Evolutionary conservation across 2,329 filamentous ascomycete species (phyloP).

Genomic region (Aspergillus novofumigatus): DNA sequence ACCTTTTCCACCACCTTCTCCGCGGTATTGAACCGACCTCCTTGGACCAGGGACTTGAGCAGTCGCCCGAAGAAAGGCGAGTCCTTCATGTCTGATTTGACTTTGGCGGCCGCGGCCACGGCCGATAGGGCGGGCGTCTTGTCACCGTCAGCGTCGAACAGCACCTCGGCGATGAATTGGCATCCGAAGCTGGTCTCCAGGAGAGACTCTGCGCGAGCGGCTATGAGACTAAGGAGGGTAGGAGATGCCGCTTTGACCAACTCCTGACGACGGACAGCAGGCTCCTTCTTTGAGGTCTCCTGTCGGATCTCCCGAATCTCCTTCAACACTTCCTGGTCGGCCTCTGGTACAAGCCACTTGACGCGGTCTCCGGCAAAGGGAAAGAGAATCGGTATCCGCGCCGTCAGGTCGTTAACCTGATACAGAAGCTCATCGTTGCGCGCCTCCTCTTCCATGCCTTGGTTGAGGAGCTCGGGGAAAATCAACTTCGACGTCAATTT

Average conservation of each 20-base stretch:
- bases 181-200: conserved; percentile 75
- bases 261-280: conserved; percentile 69
- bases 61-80: conserved; percentile 69
- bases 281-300: conserved; percentile 88
- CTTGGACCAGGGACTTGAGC: conserved; percentile 86
- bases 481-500: conserved; percentile 81
- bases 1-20: conserved; percentile 66
- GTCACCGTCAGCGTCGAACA: conserved; percentile 72
- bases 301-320: conserved; percentile 76
- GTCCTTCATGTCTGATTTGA: conserved; percentile 51
- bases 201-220: conserved; percentile 63
- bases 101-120: conserved; percentile 48
- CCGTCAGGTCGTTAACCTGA: conserved; percentile 44
- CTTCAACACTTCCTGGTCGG: conserved; percentile 66
- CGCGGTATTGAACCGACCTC: conserved; percentile 76
- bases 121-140: conserved; percentile 71
- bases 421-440: conserved; percentile 43
- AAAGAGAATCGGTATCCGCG: conserved; percentile 68
- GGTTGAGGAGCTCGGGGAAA: conserved; percentile 78
- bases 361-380: conserved; percentile 64
- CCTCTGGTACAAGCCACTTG: conserved; percentile 60
- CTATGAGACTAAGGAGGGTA: conserved; percentile 69
- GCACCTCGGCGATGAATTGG: conserved; percentile 77
- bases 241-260: conserved; percentile 70
- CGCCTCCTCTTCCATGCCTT: conserved; percentile 45